These are phyloP conservation scores for Magnusiomyces ingens DNA, from an alignment of 1,139 yeast species.

Conservation along the genomic window DNA sequence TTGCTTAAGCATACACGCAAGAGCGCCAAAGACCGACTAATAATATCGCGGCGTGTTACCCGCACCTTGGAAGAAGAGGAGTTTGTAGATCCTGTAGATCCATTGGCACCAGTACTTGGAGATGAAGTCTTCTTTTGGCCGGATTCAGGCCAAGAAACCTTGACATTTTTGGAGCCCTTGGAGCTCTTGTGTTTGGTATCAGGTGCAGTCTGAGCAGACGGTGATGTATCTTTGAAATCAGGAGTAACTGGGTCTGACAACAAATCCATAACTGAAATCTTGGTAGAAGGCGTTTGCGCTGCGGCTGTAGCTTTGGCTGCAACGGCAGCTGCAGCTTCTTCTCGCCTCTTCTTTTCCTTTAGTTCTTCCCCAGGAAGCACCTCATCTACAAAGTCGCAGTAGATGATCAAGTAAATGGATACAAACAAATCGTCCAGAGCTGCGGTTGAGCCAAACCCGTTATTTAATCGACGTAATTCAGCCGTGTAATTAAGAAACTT, in stretches of 20 bases:
- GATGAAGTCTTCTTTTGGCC: conserved; percentile 7
- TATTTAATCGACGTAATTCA: conserved; percentile 65
- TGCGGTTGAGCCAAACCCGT: conserved; percentile 79
- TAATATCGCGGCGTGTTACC: conserved; percentile 35
- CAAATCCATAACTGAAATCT: conserved; percentile 22
- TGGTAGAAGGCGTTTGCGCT: conserved; percentile 12
- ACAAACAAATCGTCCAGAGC: conserved; percentile 69
- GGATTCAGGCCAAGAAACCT: background rate
- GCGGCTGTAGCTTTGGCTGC: background rate
- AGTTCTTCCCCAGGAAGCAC: conserved; percentile 4
- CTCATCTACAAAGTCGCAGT: conserved; percentile 16
- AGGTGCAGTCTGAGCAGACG: conserved; percentile 15
- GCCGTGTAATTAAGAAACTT: conserved; percentile 43
- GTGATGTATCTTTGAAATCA: conserved; percentile 13
- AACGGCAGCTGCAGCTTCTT: conserved; percentile 8
- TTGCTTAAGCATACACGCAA: conserved; percentile 25
- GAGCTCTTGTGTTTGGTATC: conserved; percentile 6
- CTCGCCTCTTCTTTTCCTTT: background rate
- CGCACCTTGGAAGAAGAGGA: conserved; percentile 21
- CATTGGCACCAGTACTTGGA: conserved; percentile 1
- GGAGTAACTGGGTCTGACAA: conserved; percentile 17
- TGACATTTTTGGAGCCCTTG: background rate
- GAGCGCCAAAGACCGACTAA: conserved; percentile 32
- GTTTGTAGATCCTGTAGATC: background rate
- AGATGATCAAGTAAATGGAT: conserved; percentile 52